Evolutionary conservation across 257 asterid genomes (phyloP), one percentile per base, ranked within the genome.

Genomic region (Paraleonurus japonicus): DNA sequence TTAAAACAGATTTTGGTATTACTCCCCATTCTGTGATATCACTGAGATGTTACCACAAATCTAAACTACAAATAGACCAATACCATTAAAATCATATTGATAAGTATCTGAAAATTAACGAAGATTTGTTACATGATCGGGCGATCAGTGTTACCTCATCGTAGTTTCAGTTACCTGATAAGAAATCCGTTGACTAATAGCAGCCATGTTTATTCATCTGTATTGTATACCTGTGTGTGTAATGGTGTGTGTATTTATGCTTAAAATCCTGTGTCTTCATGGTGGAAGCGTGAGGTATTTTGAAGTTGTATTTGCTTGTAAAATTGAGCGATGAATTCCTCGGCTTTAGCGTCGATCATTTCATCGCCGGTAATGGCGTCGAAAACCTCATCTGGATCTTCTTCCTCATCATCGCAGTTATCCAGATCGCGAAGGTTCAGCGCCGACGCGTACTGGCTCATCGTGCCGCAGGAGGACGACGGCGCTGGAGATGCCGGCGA

Each of bases 341-440:
- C 95, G 0, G 92, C 95, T 63, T 88, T 86, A 24, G 83, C 61
- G 67, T 86, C 95, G 32, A 88, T 85, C 89, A 83, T 77, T 28
- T 83, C 92, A 26, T 88, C 95, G 10, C 88, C 90, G 0, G 73
- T 65, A 27, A 85, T 33, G 1, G 89, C 87, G 28, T 88, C 95
- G 71, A 88, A 88, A 39, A 81, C 84, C 79, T 77, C 79, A 16
- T 88, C 95, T 0, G 91, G 89, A 79, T 88, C 86, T 16, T 63
- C 77, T 33, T 76, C 87, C 2, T 77, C 78, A 12, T 82, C 88
- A 15, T 64, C 63, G 61, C 70, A 45, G 59, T 70, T 23, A 17
- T 69, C 71, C 48, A 88, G 84, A 28, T 80, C 95, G 4, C 53
- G 80, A 11, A 88, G 91, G 74, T 81, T 83, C 53, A 47, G 3